Conservation (phyloP, 139 green algal species). For the Haematococcus sp. region DNA sequence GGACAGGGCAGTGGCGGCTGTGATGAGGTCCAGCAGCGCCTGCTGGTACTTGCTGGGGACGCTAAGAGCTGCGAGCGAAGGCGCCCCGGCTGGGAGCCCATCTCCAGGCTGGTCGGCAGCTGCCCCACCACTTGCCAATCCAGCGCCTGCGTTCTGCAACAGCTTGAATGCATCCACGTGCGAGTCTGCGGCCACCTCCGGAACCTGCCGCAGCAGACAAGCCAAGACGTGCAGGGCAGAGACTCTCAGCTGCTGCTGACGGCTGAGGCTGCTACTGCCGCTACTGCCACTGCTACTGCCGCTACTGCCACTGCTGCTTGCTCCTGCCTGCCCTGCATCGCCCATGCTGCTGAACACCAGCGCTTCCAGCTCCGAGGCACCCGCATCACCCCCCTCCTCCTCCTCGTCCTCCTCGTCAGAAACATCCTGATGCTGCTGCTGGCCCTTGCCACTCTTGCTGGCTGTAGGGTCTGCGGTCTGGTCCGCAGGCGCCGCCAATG, state of each 20-base stretch:
- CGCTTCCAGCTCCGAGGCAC: constrained; percentile 13
- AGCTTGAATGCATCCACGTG: constrained; percentile 38
- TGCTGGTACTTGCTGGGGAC: background rate
- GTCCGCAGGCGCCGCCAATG: background rate
- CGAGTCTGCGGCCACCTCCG: constrained; percentile 37
- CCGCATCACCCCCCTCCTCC: constrained; percentile 17
- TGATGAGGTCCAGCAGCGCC: background rate
- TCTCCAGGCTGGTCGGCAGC: no score
- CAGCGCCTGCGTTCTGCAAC: constrained; percentile 27
- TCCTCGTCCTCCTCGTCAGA: background rate
- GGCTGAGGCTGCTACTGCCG: constrained; percentile 5
- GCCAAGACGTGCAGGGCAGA: constrained; percentile 15
- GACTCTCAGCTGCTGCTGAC: constrained; percentile 3
- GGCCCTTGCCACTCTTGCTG: background rate
- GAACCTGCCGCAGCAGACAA: constrained; percentile 13
- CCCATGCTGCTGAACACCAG: background rate
- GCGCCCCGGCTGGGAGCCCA: no score
- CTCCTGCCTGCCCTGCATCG: no score
- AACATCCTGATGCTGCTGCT: background rate
- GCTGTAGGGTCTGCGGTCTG: background rate
- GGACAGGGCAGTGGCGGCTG: constrained; percentile 15
- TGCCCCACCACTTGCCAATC: no score
- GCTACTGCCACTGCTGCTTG: background rate
- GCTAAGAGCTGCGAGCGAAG: background rate
- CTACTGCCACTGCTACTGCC: constrained; percentile 8